These are phyloP conservation scores for Phalaenopsis equestris DNA, from an alignment of 106 monocot genomes.

Conservation along the genomic window DNA sequence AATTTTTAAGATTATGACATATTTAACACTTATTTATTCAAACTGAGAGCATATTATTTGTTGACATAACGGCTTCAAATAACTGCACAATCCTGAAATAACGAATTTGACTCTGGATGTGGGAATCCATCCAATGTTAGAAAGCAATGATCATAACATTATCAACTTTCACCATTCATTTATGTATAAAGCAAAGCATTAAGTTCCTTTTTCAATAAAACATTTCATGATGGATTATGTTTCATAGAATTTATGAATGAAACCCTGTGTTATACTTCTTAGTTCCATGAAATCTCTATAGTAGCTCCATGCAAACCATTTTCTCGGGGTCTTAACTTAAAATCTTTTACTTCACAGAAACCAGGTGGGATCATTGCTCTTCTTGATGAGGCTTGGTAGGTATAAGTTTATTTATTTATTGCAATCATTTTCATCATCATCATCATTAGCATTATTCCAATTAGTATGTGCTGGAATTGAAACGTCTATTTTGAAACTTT, in stretches of 20 bases:
- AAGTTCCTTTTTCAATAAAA: conserved; percentile 1
- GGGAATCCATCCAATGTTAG: neutral
- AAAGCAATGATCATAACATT: neutral
- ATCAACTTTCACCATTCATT: neutral
- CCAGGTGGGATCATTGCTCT: conserved; percentile 86
- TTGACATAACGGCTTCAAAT: neutral
- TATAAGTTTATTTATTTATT: conserved; percentile 8
- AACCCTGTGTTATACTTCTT: neutral
- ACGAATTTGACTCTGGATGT: neutral
- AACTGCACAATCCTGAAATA: neutral
- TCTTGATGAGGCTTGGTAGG: conserved; percentile 94
- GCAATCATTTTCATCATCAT: conserved; percentile 2
- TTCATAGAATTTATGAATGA: neutral
- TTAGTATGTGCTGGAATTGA: neutral
- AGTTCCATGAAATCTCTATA: neutral
- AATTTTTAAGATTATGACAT: neutral
- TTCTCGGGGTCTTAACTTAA: neutral
- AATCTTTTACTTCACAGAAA: conserved; percentile 51
- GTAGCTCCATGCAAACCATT: neutral
- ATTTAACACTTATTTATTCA: neutral
- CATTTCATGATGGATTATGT: neutral
- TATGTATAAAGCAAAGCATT: neutral
- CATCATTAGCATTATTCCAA: neutral
- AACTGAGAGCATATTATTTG: neutral
- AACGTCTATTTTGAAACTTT: neutral